Conservation (phyloP, 176 grass and related monocot species). For the Triticum monococcum region DNA sequence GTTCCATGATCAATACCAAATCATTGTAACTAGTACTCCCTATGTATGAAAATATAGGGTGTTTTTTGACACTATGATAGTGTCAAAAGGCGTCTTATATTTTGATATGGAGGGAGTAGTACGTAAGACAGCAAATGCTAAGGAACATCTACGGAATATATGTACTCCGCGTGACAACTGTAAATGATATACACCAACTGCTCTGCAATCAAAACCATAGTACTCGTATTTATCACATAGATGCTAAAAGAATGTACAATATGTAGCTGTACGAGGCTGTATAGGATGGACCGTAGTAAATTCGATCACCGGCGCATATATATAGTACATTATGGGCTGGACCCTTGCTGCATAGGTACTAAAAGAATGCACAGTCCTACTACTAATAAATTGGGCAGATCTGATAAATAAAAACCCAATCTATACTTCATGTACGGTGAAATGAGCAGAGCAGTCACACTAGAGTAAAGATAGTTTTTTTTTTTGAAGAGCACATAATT, state of each 20-base stretch:
- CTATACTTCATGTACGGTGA: neutral
- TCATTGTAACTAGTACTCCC: neutral
- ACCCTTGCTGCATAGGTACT: slow-evolving; percentile 10
- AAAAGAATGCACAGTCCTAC: neutral
- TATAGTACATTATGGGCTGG: neutral
- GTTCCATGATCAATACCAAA: neutral
- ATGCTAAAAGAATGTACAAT: slow-evolving; percentile 1
- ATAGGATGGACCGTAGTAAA: neutral
- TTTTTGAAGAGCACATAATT: too few species aligned
- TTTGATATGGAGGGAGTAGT: too few species aligned
- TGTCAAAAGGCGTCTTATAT: too few species aligned
- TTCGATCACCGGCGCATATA: neutral
- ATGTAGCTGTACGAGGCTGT: neutral
- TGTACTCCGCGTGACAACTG: neutral
- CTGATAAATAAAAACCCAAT: neutral
- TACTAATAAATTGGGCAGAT: neutral
- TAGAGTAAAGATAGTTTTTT: neutral
- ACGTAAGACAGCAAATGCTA: neutral
- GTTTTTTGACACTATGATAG: too few species aligned
- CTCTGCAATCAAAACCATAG: slow-evolving; percentile 3
- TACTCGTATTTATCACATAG: neutral
- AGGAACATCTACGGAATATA: neutral
- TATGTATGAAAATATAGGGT: too few species aligned
- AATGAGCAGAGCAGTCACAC: neutral
- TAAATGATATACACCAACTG: neutral